Evolutionary conservation across 768 basidiomycete species (phyloP).

Genomic region (Leucosporidium creatinivorum): DNA sequence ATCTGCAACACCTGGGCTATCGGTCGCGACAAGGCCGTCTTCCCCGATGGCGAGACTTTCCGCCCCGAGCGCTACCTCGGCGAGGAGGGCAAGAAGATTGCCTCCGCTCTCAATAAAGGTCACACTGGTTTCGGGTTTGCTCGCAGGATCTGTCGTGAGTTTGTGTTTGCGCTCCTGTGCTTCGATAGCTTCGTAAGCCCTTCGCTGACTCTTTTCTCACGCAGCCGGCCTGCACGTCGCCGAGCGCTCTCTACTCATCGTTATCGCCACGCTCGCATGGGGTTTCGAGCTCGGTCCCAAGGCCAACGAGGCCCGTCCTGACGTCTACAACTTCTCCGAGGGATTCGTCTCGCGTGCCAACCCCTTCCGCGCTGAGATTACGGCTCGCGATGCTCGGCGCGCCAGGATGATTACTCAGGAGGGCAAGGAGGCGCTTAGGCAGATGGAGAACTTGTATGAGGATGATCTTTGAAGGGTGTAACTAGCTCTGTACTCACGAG

Average conservation of each 20-base stretch:
- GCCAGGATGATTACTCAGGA: no score
- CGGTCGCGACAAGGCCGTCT: constrained; percentile 23
- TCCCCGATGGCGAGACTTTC: constrained; percentile 32
- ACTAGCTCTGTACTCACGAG: no score
- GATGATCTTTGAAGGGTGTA: no score
- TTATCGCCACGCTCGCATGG: constrained; percentile 17
- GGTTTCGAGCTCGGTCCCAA: constrained; percentile 16
- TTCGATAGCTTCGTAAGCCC: no score
- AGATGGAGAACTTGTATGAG: no score
- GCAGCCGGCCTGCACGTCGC: constrained; percentile 18
- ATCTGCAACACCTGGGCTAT: constrained; percentile 24
- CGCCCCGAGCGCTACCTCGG: constrained; percentile 31
- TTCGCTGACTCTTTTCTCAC: no score
- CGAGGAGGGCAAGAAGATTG: constrained; percentile 5
- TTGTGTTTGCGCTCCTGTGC: neutral
- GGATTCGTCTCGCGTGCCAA: neutral
- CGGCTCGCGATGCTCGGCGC: no score
- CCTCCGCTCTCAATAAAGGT: constrained; percentile 3
- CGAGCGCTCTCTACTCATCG: constrained; percentile 4
- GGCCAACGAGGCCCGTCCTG: neutral
- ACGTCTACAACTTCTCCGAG: neutral
- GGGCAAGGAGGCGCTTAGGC: no score
- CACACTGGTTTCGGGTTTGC: constrained; percentile 11
- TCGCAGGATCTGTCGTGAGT: constrained; percentile 1
- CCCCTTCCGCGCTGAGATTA: no score